Evolutionary conservation across 768 basidiomycete species (phyloP), one percentile per base, ranked within the genome.

Genomic region (Leccinum variicolor): DNA sequence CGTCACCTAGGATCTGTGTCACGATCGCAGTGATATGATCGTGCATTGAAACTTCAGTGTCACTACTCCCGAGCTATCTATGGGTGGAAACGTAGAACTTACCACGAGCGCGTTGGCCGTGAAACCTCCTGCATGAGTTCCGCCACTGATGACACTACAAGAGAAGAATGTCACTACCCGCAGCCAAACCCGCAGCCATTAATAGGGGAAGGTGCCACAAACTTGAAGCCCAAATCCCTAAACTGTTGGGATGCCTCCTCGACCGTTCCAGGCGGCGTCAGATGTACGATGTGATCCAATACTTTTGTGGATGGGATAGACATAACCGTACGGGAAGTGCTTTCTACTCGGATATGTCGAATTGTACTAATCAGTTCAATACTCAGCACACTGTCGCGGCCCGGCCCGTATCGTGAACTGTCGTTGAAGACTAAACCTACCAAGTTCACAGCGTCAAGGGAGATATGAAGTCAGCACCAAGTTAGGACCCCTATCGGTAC

Each of bases 281-380:
- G 75, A 66, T 89, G 83, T 1, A 90, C 80, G 56, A 90, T 82
- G 61, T 90, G 89, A 60, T 90, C 89, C 11, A 89, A 65, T 28
- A 69, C 79, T 46, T 68, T 73, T 2, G 80, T 83, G 17, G 75
- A 73, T 26, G 69, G 68, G 6, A 39, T 33, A 13, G 65, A 50
- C 72, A 70, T 72, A 25, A 19, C 13, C 8, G 11, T 23, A n/a
- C 6, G 41, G 41, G n/a, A 19, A 19, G 41, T 43, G 41, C 41
- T 43, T 9, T 19, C 39, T 41, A 41, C 6, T 31, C 29, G 29
- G 9, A 43, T 11, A 19, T 19, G 10, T 13, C 8, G 41, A 6
- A 19, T 43, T 19, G 10, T 43, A 19, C 41, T 19, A 19, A 43
- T 43, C 19, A 19, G 19, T 43, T 43, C n/a, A n/a, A n/a, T 19